These are phyloP conservation scores for Vitis hybrid DNA, from an alignment of 177 flowering plant species.

Conservation along the genomic window DNA sequence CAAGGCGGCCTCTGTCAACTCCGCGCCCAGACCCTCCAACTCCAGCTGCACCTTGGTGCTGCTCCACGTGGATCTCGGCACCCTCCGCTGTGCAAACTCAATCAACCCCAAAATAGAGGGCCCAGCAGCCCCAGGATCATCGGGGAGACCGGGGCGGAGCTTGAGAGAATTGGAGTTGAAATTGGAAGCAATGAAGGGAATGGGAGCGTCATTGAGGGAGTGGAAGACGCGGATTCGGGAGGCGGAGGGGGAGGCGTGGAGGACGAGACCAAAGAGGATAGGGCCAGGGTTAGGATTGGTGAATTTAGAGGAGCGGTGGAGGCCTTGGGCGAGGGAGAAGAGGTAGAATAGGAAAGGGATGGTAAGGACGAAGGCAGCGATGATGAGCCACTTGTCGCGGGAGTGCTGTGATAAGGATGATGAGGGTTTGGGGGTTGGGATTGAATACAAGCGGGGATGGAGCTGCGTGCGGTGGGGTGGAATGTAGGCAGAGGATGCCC, in stretches of 20 bases:
- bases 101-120: constrained; percentile 29
- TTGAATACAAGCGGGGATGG: constrained; percentile 44
- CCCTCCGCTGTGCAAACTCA: constrained; percentile 36
- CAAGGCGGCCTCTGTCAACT: constrained; percentile 24
- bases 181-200: constrained; percentile 28
- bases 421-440: constrained; percentile 16
- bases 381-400: constrained; percentile 24
- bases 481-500: constrained; percentile 28
- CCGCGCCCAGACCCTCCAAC: constrained; percentile 16
- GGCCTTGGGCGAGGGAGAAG: constrained; percentile 33
- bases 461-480: constrained; percentile 49
- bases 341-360: constrained; percentile 39
- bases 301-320: constrained; percentile 43
- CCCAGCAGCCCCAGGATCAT: constrained; percentile 27
- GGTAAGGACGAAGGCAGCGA: constrained; percentile 24
- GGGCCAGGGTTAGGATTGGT: constrained; percentile 15
- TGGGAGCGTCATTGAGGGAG: constrained; percentile 34
- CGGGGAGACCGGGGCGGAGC: constrained; percentile 23
- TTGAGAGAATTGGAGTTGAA: constrained; percentile 16
- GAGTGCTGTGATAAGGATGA: constrained; percentile 11
- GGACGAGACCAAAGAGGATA: constrained; percentile 33
- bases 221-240: constrained; percentile 41
- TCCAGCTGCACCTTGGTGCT: constrained; percentile 36
- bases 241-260: constrained; percentile 26
- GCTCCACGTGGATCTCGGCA: constrained; percentile 39